Percentiles rank a stretch among this genome's conserved stretches.
These are phyloP conservation scores for Taxillus chinensis DNA, from an alignment of 164 flowering plant species.

Conservation along the genomic window DNA sequence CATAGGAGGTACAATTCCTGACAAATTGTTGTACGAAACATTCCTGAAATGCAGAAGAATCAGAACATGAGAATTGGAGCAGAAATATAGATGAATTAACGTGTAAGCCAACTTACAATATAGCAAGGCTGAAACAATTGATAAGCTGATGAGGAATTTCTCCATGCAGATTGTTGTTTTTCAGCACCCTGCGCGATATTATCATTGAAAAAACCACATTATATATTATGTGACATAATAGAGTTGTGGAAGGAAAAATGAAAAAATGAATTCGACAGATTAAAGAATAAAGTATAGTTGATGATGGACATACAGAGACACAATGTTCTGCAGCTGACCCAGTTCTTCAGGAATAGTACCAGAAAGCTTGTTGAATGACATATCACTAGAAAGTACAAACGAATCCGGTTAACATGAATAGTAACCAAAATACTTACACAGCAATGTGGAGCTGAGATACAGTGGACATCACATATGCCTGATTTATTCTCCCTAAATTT, in stretches of 20 bases:
- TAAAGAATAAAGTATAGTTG: background rate
- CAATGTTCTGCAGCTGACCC: slow-evolving; percentile 72
- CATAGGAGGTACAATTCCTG: slow-evolving; percentile 50
- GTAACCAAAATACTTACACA: background rate
- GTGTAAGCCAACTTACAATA: slow-evolving; percentile 35
- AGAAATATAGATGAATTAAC: background rate
- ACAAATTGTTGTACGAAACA: slow-evolving; percentile 73
- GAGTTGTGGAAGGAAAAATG: background rate
- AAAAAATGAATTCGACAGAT: background rate
- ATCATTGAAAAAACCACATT: background rate
- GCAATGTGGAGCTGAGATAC: background rate
- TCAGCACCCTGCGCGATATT: slow-evolving; percentile 44
- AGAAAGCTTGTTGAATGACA: slow-evolving; percentile 62
- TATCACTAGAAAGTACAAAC: slow-evolving; percentile 33
- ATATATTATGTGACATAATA: background rate
- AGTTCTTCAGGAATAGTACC: slow-evolving; percentile 66
- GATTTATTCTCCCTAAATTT: background rate
- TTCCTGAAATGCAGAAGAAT: slow-evolving; percentile 31
- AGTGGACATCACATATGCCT: background rate
- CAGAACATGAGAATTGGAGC: background rate
- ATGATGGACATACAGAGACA: slow-evolving; percentile 49
- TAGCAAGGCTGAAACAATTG: slow-evolving; percentile 66
- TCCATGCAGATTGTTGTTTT: slow-evolving; percentile 60
- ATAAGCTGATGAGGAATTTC: slow-evolving; percentile 60
- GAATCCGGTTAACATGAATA: background rate